Conservation (phyloP, 2,329 filamentous ascomycete genomes). For the Epichloe bromicola region DNA sequence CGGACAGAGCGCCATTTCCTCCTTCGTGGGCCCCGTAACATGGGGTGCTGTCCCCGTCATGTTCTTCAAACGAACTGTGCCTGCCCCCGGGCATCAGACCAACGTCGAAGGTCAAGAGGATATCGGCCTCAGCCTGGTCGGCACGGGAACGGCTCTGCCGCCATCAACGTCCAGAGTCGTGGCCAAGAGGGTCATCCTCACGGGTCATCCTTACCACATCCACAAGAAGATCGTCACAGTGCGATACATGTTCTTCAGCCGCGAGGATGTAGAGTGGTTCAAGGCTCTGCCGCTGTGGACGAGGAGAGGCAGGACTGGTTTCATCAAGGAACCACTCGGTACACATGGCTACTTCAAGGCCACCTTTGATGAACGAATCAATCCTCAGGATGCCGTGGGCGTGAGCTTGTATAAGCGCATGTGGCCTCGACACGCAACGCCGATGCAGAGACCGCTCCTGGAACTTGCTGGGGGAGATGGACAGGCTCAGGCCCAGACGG, state of each 20-base stretch:
- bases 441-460: conserved; percentile 31
- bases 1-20: conserved; percentile 76
- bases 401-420: conserved; percentile 81
- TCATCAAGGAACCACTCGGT: conserved; percentile 84
- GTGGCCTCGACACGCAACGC: conserved; percentile 57
- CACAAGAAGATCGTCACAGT: conserved; percentile 96
- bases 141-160: conserved; percentile 74
- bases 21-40: conserved; percentile 78
- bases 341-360: conserved; percentile 99
- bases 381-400: conserved; percentile 86
- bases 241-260: conserved; percentile 99
- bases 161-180: conserved; percentile 68
- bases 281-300: conserved; percentile 95
- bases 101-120: conserved; percentile 31
- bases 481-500: conserved; percentile 10
- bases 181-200: conserved; percentile 86
- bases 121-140: conserved; percentile 59
- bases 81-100: conserved; percentile 26
- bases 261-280: conserved; percentile 93
- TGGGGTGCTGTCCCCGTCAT: conserved; percentile 88
- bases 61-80: conserved; percentile 58
- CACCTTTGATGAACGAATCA: conserved; percentile 90
- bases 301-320: conserved; percentile 73
- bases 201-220: conserved; percentile 96
- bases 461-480: conserved; percentile 15